phyloP scores from a whole-genome alignment of 2,329 filamentous ascomycete genomes.

The Aspergillus pseudonomiae region DNA sequence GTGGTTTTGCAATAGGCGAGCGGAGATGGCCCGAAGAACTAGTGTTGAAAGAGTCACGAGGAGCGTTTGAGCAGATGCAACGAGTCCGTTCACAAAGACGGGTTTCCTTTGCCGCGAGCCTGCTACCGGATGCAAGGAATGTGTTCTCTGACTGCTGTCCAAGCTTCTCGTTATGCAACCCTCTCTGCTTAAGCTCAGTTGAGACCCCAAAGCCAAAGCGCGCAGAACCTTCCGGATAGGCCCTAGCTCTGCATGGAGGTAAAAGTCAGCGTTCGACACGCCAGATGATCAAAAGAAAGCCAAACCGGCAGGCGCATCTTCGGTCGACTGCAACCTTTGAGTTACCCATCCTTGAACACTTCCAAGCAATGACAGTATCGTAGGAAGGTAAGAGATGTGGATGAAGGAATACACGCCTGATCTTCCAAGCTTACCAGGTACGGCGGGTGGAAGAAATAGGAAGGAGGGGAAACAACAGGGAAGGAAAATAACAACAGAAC shows the following conservation, averaged over 20 bases:
- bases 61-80: background rate
- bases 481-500: background rate
- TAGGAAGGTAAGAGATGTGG: background rate
- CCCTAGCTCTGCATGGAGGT: background rate
- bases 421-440: background rate
- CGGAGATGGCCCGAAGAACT: background rate
- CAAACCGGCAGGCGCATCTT: slow-evolving; percentile 7
- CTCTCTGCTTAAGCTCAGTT: background rate
- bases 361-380: background rate
- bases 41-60: background rate
- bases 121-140: background rate
- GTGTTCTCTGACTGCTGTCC: background rate
- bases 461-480: background rate
- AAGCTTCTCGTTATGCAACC: background rate
- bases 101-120: background rate
- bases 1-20: background rate
- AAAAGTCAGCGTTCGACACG: background rate
- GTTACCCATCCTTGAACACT: slow-evolving; percentile 3
- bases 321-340: background rate
- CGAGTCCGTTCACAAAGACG: background rate
- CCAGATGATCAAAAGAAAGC: background rate
- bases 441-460: background rate
- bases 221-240: background rate
- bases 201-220: background rate
- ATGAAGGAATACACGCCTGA: background rate